Base-by-base conservation (phyloP, 1,139 yeast species). In the Pichia sp. region DNA sequence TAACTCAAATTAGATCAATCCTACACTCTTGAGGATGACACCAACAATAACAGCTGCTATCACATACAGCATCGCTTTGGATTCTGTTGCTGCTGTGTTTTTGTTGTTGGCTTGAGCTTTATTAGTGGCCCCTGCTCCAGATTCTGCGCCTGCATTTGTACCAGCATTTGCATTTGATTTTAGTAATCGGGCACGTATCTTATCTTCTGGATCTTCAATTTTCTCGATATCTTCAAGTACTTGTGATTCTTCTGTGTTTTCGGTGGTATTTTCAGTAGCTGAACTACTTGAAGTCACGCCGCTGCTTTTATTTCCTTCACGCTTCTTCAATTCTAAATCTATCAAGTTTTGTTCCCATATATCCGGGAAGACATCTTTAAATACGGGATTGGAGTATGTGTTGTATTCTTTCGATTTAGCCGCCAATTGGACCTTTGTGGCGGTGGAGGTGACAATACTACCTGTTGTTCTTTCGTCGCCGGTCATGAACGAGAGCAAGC, bases 401-500 rank as follows among this genome's bases (percentile, higher is more conserved):
- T 91, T 91, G 83, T 85, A 90, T 28, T 70, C 71, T 57, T 75
- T 75, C 47, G 94, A 83, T 35, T 74, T 77, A 33, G 48, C 58
- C 2, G 88, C 86, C 48, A 69, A 66, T 30, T 63, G 61, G 31
- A 60, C 66, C 62, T 75, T 78, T 30, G 71, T 69, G 10, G 62
- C 68, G 14, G 69, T 75, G 24, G 83, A 71, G 3, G 91, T 76
- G 8, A 71, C 73, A 60, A 83, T 76, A 6, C 72, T 72, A 56
- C 93, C 75, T 53, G 88, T 75, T 0, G 84, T 77, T 34, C 71
- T 66, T 49, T 79, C 84, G 43, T 71, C 70, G 14, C 81, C 73
- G 2, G 84, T 79, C 96, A 90, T 90, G 60, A 90, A 90, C 61
- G 96, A 85, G 56, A 90, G 70, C 42, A 90, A 69, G 0, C 97